Base-by-base conservation (phyloP, 2,329 filamentous ascomycete species). In the Colletotrichum higginsianum region DNA sequence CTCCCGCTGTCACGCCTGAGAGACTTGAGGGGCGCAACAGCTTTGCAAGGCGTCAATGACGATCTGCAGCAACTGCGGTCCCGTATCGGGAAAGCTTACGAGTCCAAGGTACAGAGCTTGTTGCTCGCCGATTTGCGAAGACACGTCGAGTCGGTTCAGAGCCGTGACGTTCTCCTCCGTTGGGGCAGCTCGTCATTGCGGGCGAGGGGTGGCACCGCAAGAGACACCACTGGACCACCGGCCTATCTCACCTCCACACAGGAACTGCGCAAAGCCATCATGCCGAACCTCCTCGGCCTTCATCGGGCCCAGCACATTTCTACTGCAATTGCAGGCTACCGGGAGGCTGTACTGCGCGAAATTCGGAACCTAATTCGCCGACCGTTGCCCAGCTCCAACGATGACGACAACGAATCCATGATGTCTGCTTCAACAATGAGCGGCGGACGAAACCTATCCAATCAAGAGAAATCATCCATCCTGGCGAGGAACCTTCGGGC, bases 371-470 rank as follows among this genome's bases (percentile, higher is more conserved):
- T 98, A 60, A 96, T 99, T 61, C 90, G 95, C 65, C 90, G 91
- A 68, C 93, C 96, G 30, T 86, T 99, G 49, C 96, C 96, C 0
- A 98, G 95, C 78, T 97, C 96, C 13, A 96, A 91, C 76, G 96
- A 99, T 72, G 96, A 98, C 75, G 96, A 99, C 79, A 94, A 92
- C 73, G 94, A 96, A 79, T 97, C 95, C 0, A 92, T 96, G 84
- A 91, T 96, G 82, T 95, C 95, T 1, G 88, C 91, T 0, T 97
- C 95, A 3, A 98, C 96, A 1, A 85, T 90, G 65, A 88, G 89
- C 73, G 90, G 90, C 52, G 92, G 91, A 38, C 89, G 89, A 70
- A 89, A 91, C 74, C 84, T 92, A 52, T 93, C 90, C 21, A 93
- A 94, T 76, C 94, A 97, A 77, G 95, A 98, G 75, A 98, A 96